Conservation (phyloP, 2,329 filamentous ascomycete genomes). For the Diaporthe longicolla region DNA sequence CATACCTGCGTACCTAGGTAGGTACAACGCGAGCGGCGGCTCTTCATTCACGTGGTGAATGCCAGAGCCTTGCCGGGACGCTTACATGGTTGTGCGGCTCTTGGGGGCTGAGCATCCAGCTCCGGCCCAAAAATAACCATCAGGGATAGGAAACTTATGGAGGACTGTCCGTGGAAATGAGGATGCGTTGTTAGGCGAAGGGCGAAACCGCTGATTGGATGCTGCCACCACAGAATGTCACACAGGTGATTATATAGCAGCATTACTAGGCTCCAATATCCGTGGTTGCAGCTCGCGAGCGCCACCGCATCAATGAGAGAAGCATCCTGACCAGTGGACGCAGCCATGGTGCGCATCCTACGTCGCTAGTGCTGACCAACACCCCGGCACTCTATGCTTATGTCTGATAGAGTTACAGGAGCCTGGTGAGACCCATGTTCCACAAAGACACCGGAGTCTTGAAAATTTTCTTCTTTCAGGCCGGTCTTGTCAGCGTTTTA, state of each 20-base stretch:
- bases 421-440: not conserved
- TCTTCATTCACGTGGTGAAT: not conserved
- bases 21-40: too few relatives aligned
- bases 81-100: not conserved
- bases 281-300: not conserved
- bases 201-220: not conserved
- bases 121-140: not conserved
- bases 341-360: not conserved
- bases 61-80: not conserved
- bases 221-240: not conserved
- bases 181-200: not conserved
- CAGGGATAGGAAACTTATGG: not conserved
- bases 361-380: not conserved
- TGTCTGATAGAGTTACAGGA: too few relatives aligned
- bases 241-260: not conserved
- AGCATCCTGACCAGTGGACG: not conserved
- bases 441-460: not conserved
- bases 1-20: too few relatives aligned
- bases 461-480: not conserved
- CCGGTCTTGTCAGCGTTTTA: not conserved
- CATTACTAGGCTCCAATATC: not conserved
- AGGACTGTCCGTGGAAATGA: not conserved
- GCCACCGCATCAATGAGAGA: not conserved
- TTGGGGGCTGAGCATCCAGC: not conserved
- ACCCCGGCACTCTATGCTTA: not conserved